These are phyloP conservation scores for Hypomontagnella submonticulosa DNA, from an alignment of 495 filamentous ascomycete species.

Conservation along the genomic window DNA sequence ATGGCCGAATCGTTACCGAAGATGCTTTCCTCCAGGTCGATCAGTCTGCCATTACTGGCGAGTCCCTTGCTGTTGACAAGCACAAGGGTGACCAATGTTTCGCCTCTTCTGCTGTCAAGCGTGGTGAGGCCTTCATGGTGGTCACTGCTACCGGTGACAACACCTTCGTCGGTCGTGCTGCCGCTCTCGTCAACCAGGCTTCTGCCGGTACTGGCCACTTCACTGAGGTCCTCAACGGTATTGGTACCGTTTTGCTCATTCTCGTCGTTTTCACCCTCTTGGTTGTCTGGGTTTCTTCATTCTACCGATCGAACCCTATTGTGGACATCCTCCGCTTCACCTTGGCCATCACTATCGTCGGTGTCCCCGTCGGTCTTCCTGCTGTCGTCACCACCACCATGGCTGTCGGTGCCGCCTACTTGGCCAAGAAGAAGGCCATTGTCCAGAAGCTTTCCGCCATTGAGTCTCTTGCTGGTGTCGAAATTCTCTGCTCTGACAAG, in stretches of 20 bases:
- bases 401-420: constrained; percentile 94
- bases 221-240: constrained; percentile 86
- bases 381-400: constrained; percentile 96
- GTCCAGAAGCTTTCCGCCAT: constrained; percentile 97
- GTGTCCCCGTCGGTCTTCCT: constrained; percentile 95
- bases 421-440: constrained; percentile 95
- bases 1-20: constrained; percentile 84
- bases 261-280: constrained; percentile 83
- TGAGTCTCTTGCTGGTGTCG: constrained; percentile 92
- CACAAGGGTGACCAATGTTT: constrained; percentile 80
- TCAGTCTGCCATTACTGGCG: constrained; percentile 91
- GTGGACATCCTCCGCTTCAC: constrained; percentile 84
- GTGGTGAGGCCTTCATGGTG: constrained; percentile 84
- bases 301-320: constrained; percentile 84
- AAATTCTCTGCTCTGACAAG: constrained; percentile 98
- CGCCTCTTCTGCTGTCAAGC: constrained; percentile 88
- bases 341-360: constrained; percentile 87
- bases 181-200: constrained; percentile 82
- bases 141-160: constrained; percentile 85
- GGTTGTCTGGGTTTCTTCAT: constrained; percentile 85
- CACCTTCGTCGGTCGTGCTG: constrained; percentile 90
- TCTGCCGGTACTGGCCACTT: constrained; percentile 81
- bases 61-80: constrained; percentile 92
- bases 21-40: constrained; percentile 88
- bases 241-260: constrained; percentile 83